Base-by-base conservation (phyloP, 768 basidiomycete species). In the Tubosaeta sp. region DNA sequence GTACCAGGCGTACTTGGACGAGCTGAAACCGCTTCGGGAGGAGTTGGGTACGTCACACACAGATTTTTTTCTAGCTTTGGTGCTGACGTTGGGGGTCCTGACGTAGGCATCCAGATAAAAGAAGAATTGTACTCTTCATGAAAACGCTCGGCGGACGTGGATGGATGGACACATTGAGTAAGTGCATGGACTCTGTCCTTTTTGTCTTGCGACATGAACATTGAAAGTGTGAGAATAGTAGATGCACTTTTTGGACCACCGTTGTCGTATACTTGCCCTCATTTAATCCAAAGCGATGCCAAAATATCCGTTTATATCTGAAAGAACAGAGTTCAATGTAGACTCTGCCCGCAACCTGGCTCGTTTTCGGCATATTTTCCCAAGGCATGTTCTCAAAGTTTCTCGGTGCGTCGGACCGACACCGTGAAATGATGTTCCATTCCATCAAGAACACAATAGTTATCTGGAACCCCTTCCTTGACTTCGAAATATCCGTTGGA, bases 1-100 rank as follows among this genome's bases (percentile, higher is more conserved):
- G 74, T 98, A 98, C 68, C 77, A 92, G 76, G 84, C 86, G 31
- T 98, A 99, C 70, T 74, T 99, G 66, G 82, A 90, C 13, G 95
- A 97, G 73, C 78, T 97, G 61, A 91, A 88, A 71, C 78, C 83
- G 48, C 74, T 97, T 59, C 81, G 91, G 60, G 85, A 95, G 67
- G 95, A 99, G 76, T 80, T 99, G 54, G 95, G 95, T 97, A 57
- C 60, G 73, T 71, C 34, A 4, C 5, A 7, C 1, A 12, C 22
- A 4, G 0, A 5, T 38, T 51, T 44, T 11, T 13, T 38, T 42
- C 41, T 55, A 38, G 5, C 41, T 25, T 52, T 35, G n/a, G 46
- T 3, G 43, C 42, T 43, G 25, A 52, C 31, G 17, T 29, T 12
- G 13, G 6, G n/a, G 14, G n/a, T 11, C 38, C 2, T 22, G 27